Evolutionary conservation across 352 stramenopile species (phyloP).

Genomic region (Pythium grandisporangium): DNA sequence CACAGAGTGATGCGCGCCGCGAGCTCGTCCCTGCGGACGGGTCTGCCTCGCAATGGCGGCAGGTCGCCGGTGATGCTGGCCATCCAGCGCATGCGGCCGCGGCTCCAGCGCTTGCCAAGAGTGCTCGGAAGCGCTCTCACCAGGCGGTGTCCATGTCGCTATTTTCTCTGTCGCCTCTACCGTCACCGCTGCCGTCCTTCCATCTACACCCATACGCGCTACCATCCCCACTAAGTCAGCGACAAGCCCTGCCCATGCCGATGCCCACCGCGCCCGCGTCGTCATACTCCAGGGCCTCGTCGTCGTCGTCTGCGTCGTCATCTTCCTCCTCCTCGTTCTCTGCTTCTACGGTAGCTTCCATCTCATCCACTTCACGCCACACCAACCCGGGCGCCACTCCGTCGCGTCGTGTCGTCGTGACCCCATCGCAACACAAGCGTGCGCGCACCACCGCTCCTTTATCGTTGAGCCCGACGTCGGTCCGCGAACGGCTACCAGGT

Average conservation of each 20-base stretch:
- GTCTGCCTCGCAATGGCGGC: too few species aligned
- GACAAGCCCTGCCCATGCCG: background rate
- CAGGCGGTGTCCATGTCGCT: background rate
- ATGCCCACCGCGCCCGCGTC: background rate
- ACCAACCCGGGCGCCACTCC: background rate
- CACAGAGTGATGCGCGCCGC: too few species aligned
- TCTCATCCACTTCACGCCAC: too few species aligned
- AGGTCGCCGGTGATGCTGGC: too few species aligned
- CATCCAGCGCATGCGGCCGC: too few species aligned
- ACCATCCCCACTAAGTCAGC: background rate
- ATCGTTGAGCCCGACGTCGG: slow-evolving; percentile 1
- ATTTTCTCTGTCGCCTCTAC: background rate
- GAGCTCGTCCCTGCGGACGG: too few species aligned
- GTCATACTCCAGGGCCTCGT: background rate
- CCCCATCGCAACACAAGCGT: too few species aligned
- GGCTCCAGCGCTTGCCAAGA: too few species aligned
- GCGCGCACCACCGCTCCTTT: background rate
- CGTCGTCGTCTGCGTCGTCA: background rate
- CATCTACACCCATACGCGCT: background rate
- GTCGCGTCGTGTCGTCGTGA: background rate
- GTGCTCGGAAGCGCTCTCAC: background rate
- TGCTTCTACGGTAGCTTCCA: background rate
- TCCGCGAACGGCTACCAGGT: background rate
- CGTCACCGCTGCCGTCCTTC: background rate
- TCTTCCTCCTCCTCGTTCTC: background rate